Percentiles rank a stretch among this genome's conserved stretches.
phyloP scores from a whole-genome alignment of 1,284 basidiomycete species.

The Fomitiporia mediterranea region DNA sequence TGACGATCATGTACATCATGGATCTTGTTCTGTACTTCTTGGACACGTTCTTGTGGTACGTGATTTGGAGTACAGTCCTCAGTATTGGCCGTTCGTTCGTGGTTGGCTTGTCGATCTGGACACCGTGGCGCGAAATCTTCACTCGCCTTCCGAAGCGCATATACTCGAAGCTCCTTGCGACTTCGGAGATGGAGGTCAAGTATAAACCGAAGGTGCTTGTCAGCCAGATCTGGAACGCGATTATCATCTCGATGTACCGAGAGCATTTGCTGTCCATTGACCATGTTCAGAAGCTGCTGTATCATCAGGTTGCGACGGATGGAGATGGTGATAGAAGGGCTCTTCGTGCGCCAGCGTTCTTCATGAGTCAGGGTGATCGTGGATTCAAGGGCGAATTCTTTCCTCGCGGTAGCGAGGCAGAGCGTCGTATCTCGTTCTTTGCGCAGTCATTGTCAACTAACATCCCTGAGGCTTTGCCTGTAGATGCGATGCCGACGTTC shows the following conservation, averaged over 20 bases:
- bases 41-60: conserved; percentile 97
- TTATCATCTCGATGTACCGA: conserved; percentile 99
- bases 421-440: conserved; percentile 95
- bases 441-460: conserved; percentile 89
- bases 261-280: conserved; percentile 95
- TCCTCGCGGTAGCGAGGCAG: conserved; percentile 87
- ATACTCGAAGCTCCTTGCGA: conserved; percentile 89
- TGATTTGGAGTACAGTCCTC: conserved; percentile 96
- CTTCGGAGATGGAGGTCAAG: conserved; percentile 90
- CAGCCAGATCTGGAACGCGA: conserved; percentile 96
- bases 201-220: conserved; percentile 98
- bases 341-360: conserved; percentile 89
- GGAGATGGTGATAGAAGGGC: conserved; percentile 80
- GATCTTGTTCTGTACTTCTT: conserved; percentile 93
- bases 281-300: conserved; percentile 90
- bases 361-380: conserved; percentile 87
- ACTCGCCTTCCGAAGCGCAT: conserved; percentile 91
- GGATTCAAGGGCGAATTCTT: conserved; percentile 88
- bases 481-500: conserved; percentile 97
- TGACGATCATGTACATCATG: conserved; percentile 97
- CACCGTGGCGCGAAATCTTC: conserved; percentile 95
- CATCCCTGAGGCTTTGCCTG: conserved; percentile 85
- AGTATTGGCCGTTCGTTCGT: conserved; percentile 87
- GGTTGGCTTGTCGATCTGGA: conserved; percentile 93
- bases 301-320: conserved; percentile 87